Evolutionary conservation across 805 yeast species (phyloP), one percentile per base, ranked within the genome.

Genomic region (Suhomyces prunicola): DNA sequence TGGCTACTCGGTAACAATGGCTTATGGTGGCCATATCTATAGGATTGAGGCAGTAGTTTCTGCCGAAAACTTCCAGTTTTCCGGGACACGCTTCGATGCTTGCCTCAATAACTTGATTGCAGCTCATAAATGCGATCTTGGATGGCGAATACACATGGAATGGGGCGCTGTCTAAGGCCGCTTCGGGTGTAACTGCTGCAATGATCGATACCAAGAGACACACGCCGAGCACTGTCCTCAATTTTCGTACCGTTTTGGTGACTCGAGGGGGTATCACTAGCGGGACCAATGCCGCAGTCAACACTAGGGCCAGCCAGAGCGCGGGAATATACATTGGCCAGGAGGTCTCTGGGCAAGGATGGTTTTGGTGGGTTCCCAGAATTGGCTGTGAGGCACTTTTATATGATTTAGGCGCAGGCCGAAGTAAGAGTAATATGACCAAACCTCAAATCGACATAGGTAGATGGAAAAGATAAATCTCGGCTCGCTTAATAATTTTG

Each of bases 11-110:
- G 51, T 68, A 71, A 56, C 79, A 74, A 56, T 67, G 68, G 6
- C 76, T 65, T 44, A 72, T 68, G 3, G 76, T 69, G 22, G 78
- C 69, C 56, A 74, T 58, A 6, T 35, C 51, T 24, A 7, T 13
- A 3, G 56, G 13, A 26, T 55, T 46, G 12, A 35, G 15, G 45
- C 57, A 55, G 40, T 40, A 55, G 42, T 44, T 35, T n/a, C 33
- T 27, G 15, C 8, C 45, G 6, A 44, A 23, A 6, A 22, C 47
- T 12, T 26, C 36, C 35, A 42, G 24, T 5, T 15, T 19, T 26
- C 49, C 36, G 15, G n/a, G 45, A 41, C 75, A 70, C 46, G 68
- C 69, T 10, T 50, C 52, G 9, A 63, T 62, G 17, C 56, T 53
- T 1, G 44, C 44, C 7, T 50, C 12, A 13, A 70, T 56, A 47